Evolutionary conservation across 306 rosid genomes (phyloP).

Genomic region (Parietaria judaica): DNA sequence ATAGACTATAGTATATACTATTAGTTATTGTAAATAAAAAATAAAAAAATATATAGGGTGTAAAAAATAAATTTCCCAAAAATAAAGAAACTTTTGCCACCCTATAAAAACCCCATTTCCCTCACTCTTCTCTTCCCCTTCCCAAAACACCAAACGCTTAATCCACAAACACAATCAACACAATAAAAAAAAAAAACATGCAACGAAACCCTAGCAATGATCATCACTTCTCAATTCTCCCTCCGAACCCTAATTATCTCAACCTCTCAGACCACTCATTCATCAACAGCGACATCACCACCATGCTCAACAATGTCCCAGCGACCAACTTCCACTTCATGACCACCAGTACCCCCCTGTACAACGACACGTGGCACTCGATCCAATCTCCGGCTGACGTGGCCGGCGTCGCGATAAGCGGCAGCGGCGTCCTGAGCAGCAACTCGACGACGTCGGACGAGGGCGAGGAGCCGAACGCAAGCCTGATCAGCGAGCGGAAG

Average conservation of each 20-base stretch:
- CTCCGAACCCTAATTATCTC: slow-evolving; percentile 39
- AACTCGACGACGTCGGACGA: slow-evolving; percentile 88
- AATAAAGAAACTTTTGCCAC: slow-evolving; percentile 18
- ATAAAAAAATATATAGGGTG: too few species aligned
- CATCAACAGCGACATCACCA: not conserved
- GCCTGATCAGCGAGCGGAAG: slow-evolving; percentile 70
- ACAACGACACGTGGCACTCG: slow-evolving; percentile 18
- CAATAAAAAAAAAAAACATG: slow-evolving; percentile 33
- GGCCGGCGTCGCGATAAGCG: not conserved
- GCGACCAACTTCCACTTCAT: slow-evolving; percentile 26
- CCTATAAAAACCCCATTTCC: slow-evolving; percentile 52
- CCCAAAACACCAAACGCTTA: slow-evolving; percentile 23
- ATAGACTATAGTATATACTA: too few species aligned
- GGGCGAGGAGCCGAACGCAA: slow-evolving; percentile 63
- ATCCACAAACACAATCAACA: slow-evolving; percentile 13
- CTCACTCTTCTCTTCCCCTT: slow-evolving; percentile 30
- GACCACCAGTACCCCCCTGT: slow-evolving; percentile 31
- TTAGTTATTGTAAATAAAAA: too few species aligned
- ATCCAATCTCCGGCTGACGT: slow-evolving; percentile 18
- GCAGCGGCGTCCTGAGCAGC: slow-evolving; percentile 26
- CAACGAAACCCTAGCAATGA: slow-evolving; percentile 43
- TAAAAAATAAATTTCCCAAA: too few species aligned
- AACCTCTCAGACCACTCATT: slow-evolving; percentile 25
- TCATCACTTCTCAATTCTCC: slow-evolving; percentile 31
- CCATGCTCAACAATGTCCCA: slow-evolving; percentile 22